Evolutionary conservation across 2,329 filamentous ascomycete species (phyloP), one percentile per base, ranked within the genome.

Genomic region (Karstenula rhodostoma): DNA sequence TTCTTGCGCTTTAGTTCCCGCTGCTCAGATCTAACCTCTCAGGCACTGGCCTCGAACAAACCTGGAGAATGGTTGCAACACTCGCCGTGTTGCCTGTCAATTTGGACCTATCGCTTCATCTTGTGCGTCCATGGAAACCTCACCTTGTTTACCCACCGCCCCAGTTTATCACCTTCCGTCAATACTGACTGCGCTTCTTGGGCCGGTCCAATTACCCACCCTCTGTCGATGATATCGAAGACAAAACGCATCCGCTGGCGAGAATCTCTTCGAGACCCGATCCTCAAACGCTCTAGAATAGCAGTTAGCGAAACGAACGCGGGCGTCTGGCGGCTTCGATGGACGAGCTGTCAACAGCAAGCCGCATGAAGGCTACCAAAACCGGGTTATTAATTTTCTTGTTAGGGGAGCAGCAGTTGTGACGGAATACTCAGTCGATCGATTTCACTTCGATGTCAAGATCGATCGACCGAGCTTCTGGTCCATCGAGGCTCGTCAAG

Each of bases 1-100:
- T 56, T 52, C 51, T 40, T 59, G 27, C 53, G 47, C 57, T 47
- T 63, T 65, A 63, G 63, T 54, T 65, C 57, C 63, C 60, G 60
- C 37, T 22, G n/a, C 43, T 46, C 56, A 60, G 43, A 57, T 57
- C 43, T 19, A 57, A 60, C 62, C 32, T 60, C 55, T 48, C n/a
- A 29, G 12, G 29, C 29, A 32, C 29, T 9, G 29, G 12, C 15
- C n/a, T 43, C 17, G 33, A 5, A 15, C 12, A 7, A 29, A 3
- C 27, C 27, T 29, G 4, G 2, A 29, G 19, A 56, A 29, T 32
- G 37, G 9, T 12, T 48, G 23, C 44, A 13, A 19, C 17, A 3
- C 23, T 27, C 15, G 4, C 7, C n/a, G n/a, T n/a, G 3, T 53
- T n/a, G 29, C 37, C 15, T n/a, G 19, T 23, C 15, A 3, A 8